Conservation (phyloP, 257 asterid species). For the Plantago elongata region DNA sequence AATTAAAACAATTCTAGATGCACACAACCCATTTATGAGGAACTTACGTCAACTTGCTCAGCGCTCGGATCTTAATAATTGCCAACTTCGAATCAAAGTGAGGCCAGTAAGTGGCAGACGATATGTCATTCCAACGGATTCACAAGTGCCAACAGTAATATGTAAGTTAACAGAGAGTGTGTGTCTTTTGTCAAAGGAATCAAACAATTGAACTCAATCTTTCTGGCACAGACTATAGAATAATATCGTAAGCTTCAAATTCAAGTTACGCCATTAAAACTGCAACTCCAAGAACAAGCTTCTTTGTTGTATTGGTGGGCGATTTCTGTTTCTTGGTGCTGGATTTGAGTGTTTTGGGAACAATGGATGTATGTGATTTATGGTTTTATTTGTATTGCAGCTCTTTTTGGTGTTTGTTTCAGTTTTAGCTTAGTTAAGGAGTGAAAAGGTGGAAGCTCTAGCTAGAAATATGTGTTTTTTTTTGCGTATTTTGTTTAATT, state of each 20-base stretch:
- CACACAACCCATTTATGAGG: too few species aligned
- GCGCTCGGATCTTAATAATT: too few species aligned
- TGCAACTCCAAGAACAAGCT: constrained; percentile 21
- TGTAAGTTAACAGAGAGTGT: constrained; percentile 16
- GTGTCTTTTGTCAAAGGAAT: constrained; percentile 40
- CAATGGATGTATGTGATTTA: constrained; percentile 55
- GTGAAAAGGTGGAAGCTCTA: too few species aligned
- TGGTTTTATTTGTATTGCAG: not conserved
- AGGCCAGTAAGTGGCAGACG: too few species aligned
- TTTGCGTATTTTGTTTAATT: constrained; percentile 9
- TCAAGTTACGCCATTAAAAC: constrained; percentile 2
- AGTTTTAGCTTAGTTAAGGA: constrained; percentile 6
- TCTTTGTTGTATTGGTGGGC: constrained; percentile 11
- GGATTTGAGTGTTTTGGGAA: constrained; percentile 8
- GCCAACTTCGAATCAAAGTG: too few species aligned
- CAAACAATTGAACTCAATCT: constrained; percentile 33
- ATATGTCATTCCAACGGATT: too few species aligned
- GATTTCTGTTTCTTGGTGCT: constrained; percentile 7
- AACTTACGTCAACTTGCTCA: too few species aligned
- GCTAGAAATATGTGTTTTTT: not conserved
- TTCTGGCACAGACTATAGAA: constrained; percentile 20
- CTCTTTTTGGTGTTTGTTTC: constrained; percentile 2
- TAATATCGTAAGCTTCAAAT: constrained; percentile 3
- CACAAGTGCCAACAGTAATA: too few species aligned
- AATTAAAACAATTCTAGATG: too few species aligned